Conservation (phyloP, 2,329 filamentous ascomycete genomes). For the Penicillium sp. region DNA sequence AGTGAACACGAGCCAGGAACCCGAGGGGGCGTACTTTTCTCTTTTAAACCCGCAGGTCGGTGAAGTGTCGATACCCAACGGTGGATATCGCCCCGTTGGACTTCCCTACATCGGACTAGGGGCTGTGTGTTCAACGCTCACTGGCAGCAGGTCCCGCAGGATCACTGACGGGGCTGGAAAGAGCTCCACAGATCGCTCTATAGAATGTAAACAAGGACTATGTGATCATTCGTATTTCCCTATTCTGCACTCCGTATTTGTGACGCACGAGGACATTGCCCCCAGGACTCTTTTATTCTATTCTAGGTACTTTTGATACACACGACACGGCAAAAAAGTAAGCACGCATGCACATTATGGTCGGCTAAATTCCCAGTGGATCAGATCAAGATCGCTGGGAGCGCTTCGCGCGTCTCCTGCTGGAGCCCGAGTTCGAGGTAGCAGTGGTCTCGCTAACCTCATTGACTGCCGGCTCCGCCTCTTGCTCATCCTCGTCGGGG, state of each 20-base stretch:
- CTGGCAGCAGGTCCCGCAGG: slow-evolving; percentile 6
- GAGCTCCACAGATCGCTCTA: background rate
- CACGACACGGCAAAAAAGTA: background rate
- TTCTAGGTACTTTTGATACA: background rate
- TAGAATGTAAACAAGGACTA: background rate
- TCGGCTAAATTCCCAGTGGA: background rate
- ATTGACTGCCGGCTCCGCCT: slow-evolving; percentile 20
- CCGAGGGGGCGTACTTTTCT: background rate
- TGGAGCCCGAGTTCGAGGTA: slow-evolving; percentile 20
- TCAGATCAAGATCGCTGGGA: slow-evolving; percentile 27
- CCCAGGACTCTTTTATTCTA: background rate
- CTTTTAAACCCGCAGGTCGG: slow-evolving; percentile 9
- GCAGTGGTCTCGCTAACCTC: slow-evolving; percentile 27
- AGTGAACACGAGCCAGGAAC: background rate
- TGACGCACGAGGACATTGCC: background rate
- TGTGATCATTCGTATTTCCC: background rate
- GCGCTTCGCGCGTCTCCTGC: slow-evolving; percentile 30
- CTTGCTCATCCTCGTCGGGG: slow-evolving; percentile 22
- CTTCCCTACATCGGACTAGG: slow-evolving; percentile 13
- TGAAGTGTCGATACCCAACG: slow-evolving; percentile 17
- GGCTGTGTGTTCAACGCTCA: slow-evolving; percentile 8
- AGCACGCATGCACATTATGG: background rate
- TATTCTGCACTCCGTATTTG: background rate
- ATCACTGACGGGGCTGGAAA: slow-evolving; percentile 1
- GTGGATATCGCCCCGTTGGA: slow-evolving; percentile 17